Conservation (phyloP, 345 rosid genomes). For the Syzygium aqueum region DNA sequence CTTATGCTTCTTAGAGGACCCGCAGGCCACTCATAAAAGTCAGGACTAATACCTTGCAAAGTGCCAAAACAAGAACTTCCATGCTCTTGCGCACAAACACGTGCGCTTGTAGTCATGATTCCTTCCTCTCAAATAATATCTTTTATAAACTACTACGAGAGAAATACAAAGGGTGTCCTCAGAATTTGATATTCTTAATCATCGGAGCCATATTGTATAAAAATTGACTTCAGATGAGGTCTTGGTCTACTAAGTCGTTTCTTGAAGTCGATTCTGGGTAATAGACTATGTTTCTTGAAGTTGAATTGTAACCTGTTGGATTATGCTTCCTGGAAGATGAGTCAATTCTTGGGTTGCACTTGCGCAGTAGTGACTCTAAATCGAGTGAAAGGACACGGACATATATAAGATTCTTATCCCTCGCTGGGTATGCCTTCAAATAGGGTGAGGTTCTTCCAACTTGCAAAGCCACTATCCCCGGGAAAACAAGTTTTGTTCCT, state of each 20-base stretch:
- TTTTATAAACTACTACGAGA: background rate
- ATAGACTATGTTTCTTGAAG: background rate
- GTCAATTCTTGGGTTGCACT: background rate
- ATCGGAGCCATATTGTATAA: background rate
- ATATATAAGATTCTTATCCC: background rate
- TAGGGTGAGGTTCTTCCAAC: slow-evolving; percentile 2
- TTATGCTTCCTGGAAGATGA: background rate
- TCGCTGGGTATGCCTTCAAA: background rate
- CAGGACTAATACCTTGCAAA: background rate
- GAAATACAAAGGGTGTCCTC: background rate
- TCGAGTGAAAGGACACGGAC: slow-evolving; percentile 8
- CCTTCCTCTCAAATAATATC: background rate
- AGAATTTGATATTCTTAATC: background rate
- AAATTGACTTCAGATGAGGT: background rate
- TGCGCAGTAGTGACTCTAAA: background rate
- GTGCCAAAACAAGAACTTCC: background rate
- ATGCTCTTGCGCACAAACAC: background rate
- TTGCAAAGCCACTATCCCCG: slow-evolving; percentile 28
- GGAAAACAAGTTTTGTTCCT: slow-evolving; percentile 17
- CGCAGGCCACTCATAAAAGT: slow-evolving; percentile 29
- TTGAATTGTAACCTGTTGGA: background rate
- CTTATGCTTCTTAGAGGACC: slow-evolving; percentile 41
- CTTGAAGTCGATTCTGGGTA: background rate
- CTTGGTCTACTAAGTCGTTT: background rate
- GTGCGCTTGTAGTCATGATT: background rate